Percentiles rank a stretch among this genome's conserved stretches.
Evolutionary conservation across 768 basidiomycete species (phyloP).

Genomic region (Lentinula raphanica): DNA sequence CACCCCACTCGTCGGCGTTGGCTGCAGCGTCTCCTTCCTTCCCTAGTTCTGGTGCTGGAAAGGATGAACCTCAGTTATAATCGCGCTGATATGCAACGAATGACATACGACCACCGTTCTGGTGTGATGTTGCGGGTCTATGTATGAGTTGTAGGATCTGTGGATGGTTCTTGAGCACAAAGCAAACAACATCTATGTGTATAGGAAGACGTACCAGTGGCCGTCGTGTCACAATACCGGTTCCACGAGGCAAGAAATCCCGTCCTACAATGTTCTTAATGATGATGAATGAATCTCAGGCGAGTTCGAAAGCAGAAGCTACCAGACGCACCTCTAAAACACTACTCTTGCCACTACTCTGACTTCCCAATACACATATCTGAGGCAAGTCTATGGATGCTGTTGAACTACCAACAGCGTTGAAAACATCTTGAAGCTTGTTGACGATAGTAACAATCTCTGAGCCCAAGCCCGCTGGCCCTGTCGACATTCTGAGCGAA

Average conservation of each 20-base stretch:
- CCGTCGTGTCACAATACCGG: slow-evolving; percentile 96
- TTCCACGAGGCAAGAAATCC: slow-evolving; percentile 97
- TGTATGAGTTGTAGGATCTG: slow-evolving; percentile 95
- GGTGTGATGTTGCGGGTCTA: slow-evolving; percentile 47
- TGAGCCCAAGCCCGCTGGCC: slow-evolving; percentile 64
- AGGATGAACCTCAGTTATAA: not conserved
- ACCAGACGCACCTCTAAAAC: slow-evolving; percentile 70
- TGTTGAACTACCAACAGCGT: slow-evolving; percentile 73
- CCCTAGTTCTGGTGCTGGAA: not conserved
- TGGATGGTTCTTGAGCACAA: slow-evolving; percentile 7
- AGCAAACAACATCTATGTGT: not conserved
- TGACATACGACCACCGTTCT: slow-evolving; percentile 35
- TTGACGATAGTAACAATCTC: slow-evolving; percentile 81
- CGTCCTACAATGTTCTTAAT: slow-evolving; percentile 92
- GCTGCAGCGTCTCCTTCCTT: slow-evolving; percentile 62
- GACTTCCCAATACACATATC: slow-evolving; percentile 87
- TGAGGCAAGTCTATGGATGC: slow-evolving; percentile 85
- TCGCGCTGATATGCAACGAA: not conserved
- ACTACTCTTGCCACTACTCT: slow-evolving; percentile 92
- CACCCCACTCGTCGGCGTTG: slow-evolving; percentile 97
- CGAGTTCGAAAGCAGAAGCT: not conserved
- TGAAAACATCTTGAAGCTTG: slow-evolving; percentile 89
- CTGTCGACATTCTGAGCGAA: slow-evolving; percentile 22
- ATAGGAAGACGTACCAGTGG: slow-evolving; percentile 63
- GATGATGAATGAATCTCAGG: not conserved